Base-by-base conservation (phyloP, 768 basidiomycete genomes). In the Mycena chlorophos region DNA sequence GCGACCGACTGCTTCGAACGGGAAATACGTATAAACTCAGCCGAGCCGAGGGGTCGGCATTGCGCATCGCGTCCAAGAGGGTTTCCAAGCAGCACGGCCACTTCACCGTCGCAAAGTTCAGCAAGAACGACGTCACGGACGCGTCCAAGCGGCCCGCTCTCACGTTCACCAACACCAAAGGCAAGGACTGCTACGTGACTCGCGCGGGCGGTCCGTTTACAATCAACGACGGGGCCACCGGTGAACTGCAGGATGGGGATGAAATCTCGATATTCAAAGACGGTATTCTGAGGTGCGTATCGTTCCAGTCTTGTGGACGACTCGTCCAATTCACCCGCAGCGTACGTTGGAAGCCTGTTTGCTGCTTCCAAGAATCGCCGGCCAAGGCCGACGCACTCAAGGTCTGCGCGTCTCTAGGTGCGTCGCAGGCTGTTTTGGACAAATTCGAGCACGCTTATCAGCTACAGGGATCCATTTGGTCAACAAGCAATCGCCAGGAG, bases 1-100 rank as follows among this genome's bases (percentile, higher is more conserved):
- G 73, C 57, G 56, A 60, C 13, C 90, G 89, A 65, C 68, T 89
- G 20, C 73, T 91, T 40, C 89, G 86, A 66, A 75, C 86, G 2
- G 79, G 80, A 16, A 76, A 69, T 31, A 73, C 72, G 13, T 85
- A 88, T 54, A 31, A 63, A 0, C 60, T 91, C 1, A 87, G 88
- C 16, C 75, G 89, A 38, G 80, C 76, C 1, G 69, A 70, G 39
- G 39, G 5, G 10, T 13, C 25, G 5, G 73, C 74, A 0, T 70
- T 91, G 1, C 26, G 75, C 3, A 70, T 91, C 43, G 79, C 78
- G 55, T 78, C 75, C 71, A 84, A 84, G 64, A 86, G 82, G 65
- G 76, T 92, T 43, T 91, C 89, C 0, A 75, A 78, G 26, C 72
- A 81, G 20, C 85, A 88, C 58, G 83, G 81, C 46, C 69, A 75